These are phyloP conservation scores for Stagonosporopsis cucurbitacearum DNA, from an alignment of 2,329 filamentous ascomycete species.

Conservation along the genomic window DNA sequence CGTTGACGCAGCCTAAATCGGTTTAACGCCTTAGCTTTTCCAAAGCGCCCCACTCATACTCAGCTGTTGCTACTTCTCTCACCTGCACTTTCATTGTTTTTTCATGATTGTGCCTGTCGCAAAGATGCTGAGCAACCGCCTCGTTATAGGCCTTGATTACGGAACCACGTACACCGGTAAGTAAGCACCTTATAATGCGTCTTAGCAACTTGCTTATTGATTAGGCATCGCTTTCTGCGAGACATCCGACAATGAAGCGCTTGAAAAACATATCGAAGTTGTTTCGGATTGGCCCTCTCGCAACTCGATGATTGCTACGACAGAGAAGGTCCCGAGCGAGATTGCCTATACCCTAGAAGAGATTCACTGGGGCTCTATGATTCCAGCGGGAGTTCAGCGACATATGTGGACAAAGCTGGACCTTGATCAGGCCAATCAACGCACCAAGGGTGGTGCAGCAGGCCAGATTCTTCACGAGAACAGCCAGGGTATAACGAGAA, in stretches of 20 bases:
- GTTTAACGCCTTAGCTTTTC: too few species aligned
- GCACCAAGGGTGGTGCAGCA: slow-evolving; percentile 16
- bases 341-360: slow-evolving; percentile 23
- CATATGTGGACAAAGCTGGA: slow-evolving; percentile 45
- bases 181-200: neutral
- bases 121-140: slow-evolving; percentile 2
- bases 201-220: neutral
- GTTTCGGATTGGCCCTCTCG: slow-evolving; percentile 37
- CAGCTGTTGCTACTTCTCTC: too few species aligned
- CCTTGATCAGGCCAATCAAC: slow-evolving; percentile 21
- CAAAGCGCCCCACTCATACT: too few species aligned
- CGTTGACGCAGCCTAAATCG: too few species aligned
- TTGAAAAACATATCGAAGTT: slow-evolving; percentile 25
- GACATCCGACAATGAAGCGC: slow-evolving; percentile 6
- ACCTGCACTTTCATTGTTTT: neutral
- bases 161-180: slow-evolving; percentile 34
- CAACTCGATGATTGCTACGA: slow-evolving; percentile 32
- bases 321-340: slow-evolving; percentile 40
- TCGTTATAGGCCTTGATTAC: slow-evolving; percentile 28
- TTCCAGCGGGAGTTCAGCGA: slow-evolving; percentile 26
- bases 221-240: slow-evolving; percentile 44
- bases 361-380: slow-evolving; percentile 25
- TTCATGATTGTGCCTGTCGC: neutral
- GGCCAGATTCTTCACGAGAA: slow-evolving; percentile 26
- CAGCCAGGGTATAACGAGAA: neutral